Evolutionary conservation across 257 asterid species (phyloP).

Genomic region (Rubia yunnanensis): DNA sequence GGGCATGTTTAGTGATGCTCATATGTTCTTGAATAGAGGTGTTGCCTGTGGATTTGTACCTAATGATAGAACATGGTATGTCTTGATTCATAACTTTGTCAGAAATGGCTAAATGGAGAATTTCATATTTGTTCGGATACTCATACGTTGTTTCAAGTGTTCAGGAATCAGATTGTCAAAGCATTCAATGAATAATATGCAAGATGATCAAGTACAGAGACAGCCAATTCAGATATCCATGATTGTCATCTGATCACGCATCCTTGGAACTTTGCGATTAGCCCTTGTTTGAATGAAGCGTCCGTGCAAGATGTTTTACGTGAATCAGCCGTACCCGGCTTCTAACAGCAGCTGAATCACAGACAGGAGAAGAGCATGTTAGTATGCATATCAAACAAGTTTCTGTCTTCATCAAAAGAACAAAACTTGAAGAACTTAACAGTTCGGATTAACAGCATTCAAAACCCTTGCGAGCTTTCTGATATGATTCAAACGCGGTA

Average conservation of each 20-base stretch:
- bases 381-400: not conserved
- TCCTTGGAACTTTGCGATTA: not conserved
- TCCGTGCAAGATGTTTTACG: constrained; percentile 27
- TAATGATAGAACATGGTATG: constrained; percentile 56
- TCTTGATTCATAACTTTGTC: constrained; percentile 44
- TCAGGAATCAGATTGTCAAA: not conserved
- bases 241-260: not conserved
- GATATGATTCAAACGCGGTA: constrained; percentile 22
- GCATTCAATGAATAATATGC: not conserved
- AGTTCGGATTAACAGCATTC: constrained; percentile 10
- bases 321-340: constrained; percentile 22
- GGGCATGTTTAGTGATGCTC: constrained; percentile 58
- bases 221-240: not conserved
- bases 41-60: constrained; percentile 60
- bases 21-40: constrained; percentile 41
- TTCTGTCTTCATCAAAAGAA: not conserved
- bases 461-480: constrained; percentile 24
- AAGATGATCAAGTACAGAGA: not conserved
- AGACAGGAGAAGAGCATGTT: not conserved
- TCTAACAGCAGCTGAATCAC: constrained; percentile 16
- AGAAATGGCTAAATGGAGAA: constrained; percentile 22
- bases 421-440: constrained; percentile 12
- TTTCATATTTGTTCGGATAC: not conserved
- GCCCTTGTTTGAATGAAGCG: constrained; percentile 13
- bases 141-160: not conserved